phyloP scores from a whole-genome alignment of 495 filamentous ascomycete genomes.

The Pyrenopolyporus hunteri region DNA sequence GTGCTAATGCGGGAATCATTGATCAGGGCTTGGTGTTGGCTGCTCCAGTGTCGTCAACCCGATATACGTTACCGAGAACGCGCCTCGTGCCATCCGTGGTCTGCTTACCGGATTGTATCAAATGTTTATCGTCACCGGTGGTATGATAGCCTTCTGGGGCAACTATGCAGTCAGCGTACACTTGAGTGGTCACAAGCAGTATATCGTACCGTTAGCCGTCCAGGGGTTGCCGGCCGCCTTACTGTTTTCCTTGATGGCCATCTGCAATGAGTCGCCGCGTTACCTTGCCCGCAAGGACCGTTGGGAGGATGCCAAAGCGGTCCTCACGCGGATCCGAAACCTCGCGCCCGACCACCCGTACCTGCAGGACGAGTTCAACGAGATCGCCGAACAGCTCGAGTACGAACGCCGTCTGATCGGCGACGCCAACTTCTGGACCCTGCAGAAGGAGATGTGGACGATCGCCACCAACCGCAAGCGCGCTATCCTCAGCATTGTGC shows the following conservation, averaged over 20 bases:
- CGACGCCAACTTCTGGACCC: conserved; percentile 66
- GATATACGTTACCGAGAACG: conserved; percentile 66
- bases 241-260: conserved; percentile 61
- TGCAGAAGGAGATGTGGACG: conserved; percentile 74
- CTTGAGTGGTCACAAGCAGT: conserved; percentile 58
- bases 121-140: conserved; percentile 67
- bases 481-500: conserved; percentile 61
- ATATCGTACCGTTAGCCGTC: conserved; percentile 71
- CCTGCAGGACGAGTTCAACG: conserved; percentile 67
- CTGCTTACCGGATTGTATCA: conserved; percentile 74
- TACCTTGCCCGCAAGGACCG: conserved; percentile 72
- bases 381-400: conserved; percentile 72
- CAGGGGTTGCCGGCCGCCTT: conserved; percentile 68
- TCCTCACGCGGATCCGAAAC: conserved; percentile 62
- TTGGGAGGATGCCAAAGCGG: conserved; percentile 68
- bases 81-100: conserved; percentile 73
- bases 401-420: conserved; percentile 68
- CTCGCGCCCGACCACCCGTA: conserved; percentile 65
- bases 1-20: neutral
- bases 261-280: conserved; percentile 73
- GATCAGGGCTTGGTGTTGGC: conserved; percentile 63
- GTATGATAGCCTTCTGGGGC: conserved; percentile 68
- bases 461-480: conserved; percentile 70
- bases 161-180: conserved; percentile 66
- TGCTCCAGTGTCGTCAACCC: conserved; percentile 66